A percentile compares a stretch with the other conserved stretches of the same genome.
Conservation (phyloP, 768 basidiomycete genomes). For the Holtermanniella nyarrowii region DNA sequence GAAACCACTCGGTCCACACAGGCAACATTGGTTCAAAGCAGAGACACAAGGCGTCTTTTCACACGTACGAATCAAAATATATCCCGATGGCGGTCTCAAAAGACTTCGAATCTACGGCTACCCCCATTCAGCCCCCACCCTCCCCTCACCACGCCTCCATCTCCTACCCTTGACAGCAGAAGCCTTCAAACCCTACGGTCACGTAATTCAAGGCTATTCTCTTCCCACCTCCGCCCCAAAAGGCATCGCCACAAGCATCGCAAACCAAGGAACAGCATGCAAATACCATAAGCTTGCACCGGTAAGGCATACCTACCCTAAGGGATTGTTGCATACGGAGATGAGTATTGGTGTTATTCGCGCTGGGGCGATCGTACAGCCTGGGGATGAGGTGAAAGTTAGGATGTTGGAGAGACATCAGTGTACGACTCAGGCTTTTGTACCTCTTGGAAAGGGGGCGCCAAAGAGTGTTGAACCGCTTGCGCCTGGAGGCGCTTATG, state of each 20-base stretch:
- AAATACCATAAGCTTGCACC: slow-evolving; percentile 88
- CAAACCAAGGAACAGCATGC: slow-evolving; percentile 78
- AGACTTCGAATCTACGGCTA: slow-evolving; percentile 72
- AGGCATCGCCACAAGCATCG: slow-evolving; percentile 58
- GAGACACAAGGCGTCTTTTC: slow-evolving; percentile 55
- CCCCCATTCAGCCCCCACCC: slow-evolving; percentile 28
- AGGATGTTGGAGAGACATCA: slow-evolving; percentile 26
- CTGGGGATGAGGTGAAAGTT: slow-evolving; percentile 19
- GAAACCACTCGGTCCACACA: slow-evolving; percentile 75
- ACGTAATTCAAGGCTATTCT: slow-evolving; percentile 79
- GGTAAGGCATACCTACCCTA: slow-evolving; percentile 41
- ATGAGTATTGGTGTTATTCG: slow-evolving; percentile 15
- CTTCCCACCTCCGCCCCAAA: slow-evolving; percentile 58
- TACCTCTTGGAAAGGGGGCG: slow-evolving; percentile 46
- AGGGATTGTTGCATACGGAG: slow-evolving; percentile 14
- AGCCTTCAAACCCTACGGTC: slow-evolving; percentile 77
- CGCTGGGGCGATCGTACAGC: slow-evolving; percentile 12
- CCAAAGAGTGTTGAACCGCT: slow-evolving; percentile 43
- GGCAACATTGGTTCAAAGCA: slow-evolving; percentile 79
- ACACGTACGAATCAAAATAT: slow-evolving; percentile 78
- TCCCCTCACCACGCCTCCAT: slow-evolving; percentile 29
- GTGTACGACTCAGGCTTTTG: slow-evolving; percentile 78
- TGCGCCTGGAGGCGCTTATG: slow-evolving; percentile 47
- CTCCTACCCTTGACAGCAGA: slow-evolving; percentile 62
- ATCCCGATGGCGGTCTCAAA: slow-evolving; percentile 93